These are phyloP conservation scores for Naganishia albida DNA, from an alignment of 1,284 basidiomycete species.

Conservation along the genomic window DNA sequence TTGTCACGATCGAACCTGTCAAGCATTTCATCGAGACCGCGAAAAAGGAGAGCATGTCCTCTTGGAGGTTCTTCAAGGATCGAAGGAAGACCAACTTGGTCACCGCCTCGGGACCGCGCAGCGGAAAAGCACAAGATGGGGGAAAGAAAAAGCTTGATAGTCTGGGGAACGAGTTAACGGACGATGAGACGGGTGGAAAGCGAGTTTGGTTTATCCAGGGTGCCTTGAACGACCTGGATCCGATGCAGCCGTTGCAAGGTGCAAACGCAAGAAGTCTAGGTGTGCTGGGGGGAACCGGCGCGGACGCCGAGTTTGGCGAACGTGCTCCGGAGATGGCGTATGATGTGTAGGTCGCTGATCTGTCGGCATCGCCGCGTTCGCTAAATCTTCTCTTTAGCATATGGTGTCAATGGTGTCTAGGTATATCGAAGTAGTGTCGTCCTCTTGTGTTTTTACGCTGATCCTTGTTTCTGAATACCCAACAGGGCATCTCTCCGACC, in stretches of 20 bases:
- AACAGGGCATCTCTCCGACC: slow-evolving; percentile 68
- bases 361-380: not conserved
- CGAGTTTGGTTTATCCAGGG: slow-evolving; percentile 78
- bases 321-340: slow-evolving; percentile 44
- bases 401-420: slow-evolving; percentile 95
- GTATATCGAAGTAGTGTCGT: slow-evolving; percentile 45
- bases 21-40: slow-evolving; percentile 73
- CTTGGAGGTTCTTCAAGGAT: slow-evolving; percentile 23
- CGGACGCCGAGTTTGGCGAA: slow-evolving; percentile 41
- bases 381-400: slow-evolving; percentile 54
- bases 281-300: slow-evolving; percentile 43
- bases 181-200: slow-evolving; percentile 59
- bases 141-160: slow-evolving; percentile 28
- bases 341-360: slow-evolving; percentile 46
- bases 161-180: slow-evolving; percentile 51
- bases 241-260: slow-evolving; percentile 56
- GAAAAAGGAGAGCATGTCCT: slow-evolving; percentile 42
- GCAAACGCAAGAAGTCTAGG: slow-evolving; percentile 42
- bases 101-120: not conserved
- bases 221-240: slow-evolving; percentile 76
- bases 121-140: not conserved
- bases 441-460: not conserved
- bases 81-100: slow-evolving; percentile 14
- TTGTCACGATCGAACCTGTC: slow-evolving; percentile 85
- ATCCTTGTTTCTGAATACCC: not conserved